Conservation (phyloP, 345 rosid genomes). For the Jatropha curcas region DNA sequence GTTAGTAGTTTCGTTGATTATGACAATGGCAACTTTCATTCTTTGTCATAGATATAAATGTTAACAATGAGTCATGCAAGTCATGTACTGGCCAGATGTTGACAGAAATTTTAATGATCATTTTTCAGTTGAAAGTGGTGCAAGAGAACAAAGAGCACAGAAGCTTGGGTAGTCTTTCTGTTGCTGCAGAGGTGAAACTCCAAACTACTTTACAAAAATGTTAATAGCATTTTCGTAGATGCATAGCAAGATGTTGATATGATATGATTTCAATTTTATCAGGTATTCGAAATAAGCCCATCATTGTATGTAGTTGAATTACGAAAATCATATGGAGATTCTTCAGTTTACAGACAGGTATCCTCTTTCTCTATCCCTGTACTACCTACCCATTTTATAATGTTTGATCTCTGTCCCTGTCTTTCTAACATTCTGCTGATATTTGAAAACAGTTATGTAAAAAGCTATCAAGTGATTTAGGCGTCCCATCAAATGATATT, state of each 20-base stretch:
- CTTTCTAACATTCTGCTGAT: not conserved
- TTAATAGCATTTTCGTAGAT: too few relatives aligned
- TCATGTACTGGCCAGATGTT: not conserved
- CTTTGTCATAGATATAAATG: not conserved
- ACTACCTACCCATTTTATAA: not conserved
- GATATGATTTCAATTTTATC: not conserved
- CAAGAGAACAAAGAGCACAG: conserved; percentile 55
- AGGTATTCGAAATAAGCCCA: conserved; percentile 87
- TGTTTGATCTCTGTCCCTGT: too few relatives aligned
- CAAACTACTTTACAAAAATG: too few relatives aligned
- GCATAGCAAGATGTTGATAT: not conserved
- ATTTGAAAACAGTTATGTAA: conserved; percentile 65
- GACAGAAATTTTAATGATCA: not conserved
- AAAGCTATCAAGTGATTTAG: conserved; percentile 66
- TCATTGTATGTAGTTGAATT: conserved; percentile 80
- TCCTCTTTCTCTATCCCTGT: not conserved
- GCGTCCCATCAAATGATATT: conserved; percentile 41
- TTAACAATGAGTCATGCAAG: too few relatives aligned
- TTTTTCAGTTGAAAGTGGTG: conserved; percentile 61
- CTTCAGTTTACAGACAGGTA: conserved; percentile 79
- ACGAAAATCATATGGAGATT: conserved; percentile 79
- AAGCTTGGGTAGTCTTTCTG: conserved; percentile 59
- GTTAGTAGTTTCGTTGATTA: conserved; percentile 36
- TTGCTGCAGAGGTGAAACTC: conserved; percentile 69
- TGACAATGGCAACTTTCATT: not conserved